Evolutionary conservation across 305 asterid species (phyloP), one percentile per base, ranked within the genome.

Genomic region (Fraxinus latifolia): DNA sequence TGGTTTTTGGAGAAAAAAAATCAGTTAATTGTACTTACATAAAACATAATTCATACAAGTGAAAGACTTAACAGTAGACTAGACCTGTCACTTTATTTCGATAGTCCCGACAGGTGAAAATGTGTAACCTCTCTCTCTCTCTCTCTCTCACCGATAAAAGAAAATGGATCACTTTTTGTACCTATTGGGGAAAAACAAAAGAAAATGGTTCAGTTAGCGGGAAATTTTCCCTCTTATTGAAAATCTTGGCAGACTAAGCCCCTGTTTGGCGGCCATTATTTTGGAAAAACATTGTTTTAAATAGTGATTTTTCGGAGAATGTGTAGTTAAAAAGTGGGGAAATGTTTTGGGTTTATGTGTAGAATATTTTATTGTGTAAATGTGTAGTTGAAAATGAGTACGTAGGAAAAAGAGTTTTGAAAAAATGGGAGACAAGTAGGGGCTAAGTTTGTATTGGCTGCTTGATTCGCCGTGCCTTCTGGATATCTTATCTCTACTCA

Each of bases 401-500:
- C 3, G n/a, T 44, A 44, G 47, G 9, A 39, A 39, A 39, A 39
- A 44, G 5, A 12, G 55, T 44, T 44, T 44, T 44, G 55, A 44
- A 44, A 44, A 0, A 44, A 44, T 44, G 55, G 55, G 55, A 11
- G 55, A 44, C 5, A 44, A 44, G 55, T 11, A 44, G 55, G n/a
- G 55, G 5, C 55, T 44, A 44, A 39, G 17, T 82, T 73, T 68
- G 32, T 47, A 32, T 32, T 44, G 67, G 50, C 37, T 27, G 14
- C 67, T 82, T 17, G 31, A 29, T 55, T 12, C 6, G 11, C 62
- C 44, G 39, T 75, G 71, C 29, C 77, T 76, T 73, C 7, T 47
- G 76, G 79, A 74, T 71, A 44, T 78, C 25, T 65, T 79, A 77
- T 73, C 55, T 32, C 83, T 78, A 60, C 23, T 33, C 19, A 68